Base-by-base conservation (phyloP, 2,329 filamentous ascomycete genomes). In the Curvularia lunata region DNA sequence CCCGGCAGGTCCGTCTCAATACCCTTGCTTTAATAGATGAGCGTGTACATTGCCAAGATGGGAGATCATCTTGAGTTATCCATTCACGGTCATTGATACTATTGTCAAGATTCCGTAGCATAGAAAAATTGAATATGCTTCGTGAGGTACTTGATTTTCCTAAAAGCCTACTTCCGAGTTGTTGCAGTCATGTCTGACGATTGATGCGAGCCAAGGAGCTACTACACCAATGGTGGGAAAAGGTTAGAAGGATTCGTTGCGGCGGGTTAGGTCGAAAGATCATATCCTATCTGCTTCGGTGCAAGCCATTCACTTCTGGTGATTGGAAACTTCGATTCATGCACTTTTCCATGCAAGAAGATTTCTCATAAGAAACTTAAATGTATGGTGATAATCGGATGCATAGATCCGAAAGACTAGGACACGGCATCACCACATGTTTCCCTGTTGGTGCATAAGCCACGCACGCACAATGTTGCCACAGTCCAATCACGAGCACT, bases 381-480 rank as follows among this genome's bases (percentile, higher is more conserved):
- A 18, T n/a, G 34, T 37, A 37, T 37, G 34, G 34, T 37, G 34
- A 37, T 18, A 8, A 6, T 37, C 34, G 53, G 18, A 55, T 55
- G 47, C 16, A 40, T 45, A 37, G 16, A 37, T 18, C 53, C 53
- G 47, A 32, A 3, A 16, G 40, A 46, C 38, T 23, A 43, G 30
- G 47, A 25, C n/a, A 41, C 28, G 47, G 21, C 48, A 12, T 32
- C 53, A 19, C 48, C 48, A 56, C 53, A 48, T 56, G 53, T 47
- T n/a, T 21, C 27, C 28, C 6, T 18, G 28, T 28, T 18, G 34
- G 28, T 47, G 43, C 27, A 28, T 18, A 47, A 47, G 28, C 43
- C 43, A 47, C 43, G 7, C 8, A 47, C 28, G 28, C 28, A 34
- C 21, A 32, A 7, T 12, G 19, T 13, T 32, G 28, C 43, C 34